These are phyloP conservation scores for Leucocoprinus sp. DNA, from an alignment of 768 basidiomycete species.

Conservation along the genomic window DNA sequence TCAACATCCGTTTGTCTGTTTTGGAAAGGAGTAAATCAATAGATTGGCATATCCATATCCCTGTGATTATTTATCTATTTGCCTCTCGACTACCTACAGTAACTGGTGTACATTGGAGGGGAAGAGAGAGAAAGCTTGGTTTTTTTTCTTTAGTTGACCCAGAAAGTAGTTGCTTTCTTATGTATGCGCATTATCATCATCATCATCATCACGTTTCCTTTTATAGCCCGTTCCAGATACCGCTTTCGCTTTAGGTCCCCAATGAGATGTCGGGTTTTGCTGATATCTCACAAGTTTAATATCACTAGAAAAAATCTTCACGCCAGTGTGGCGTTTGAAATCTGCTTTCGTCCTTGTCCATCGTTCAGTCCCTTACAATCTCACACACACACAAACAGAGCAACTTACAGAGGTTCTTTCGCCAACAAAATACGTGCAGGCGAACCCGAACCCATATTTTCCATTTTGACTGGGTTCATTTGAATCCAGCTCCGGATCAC, in stretches of 20 bases:
- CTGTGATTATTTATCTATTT: too few species aligned
- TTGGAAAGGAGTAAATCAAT: slow-evolving; percentile 20
- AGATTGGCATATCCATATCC: too few species aligned
- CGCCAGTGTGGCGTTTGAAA: slow-evolving; percentile 67
- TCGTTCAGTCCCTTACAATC: slow-evolving; percentile 33
- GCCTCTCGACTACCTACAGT: too few species aligned
- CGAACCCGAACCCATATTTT: slow-evolving; percentile 69
- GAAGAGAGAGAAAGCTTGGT: too few species aligned
- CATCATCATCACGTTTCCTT: slow-evolving; percentile 3
- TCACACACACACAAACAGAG: background rate
- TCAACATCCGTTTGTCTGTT: slow-evolving; percentile 65
- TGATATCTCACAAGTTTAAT: slow-evolving; percentile 85
- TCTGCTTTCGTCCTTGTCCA: too few species aligned
- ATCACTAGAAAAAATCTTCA: slow-evolving; percentile 49
- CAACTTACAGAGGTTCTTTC: slow-evolving; percentile 53
- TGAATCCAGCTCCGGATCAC: slow-evolving; percentile 83
- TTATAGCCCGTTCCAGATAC: slow-evolving; percentile 5
- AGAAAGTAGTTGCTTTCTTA: too few species aligned
- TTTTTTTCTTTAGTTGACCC: slow-evolving; percentile 17
- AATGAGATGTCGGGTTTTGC: slow-evolving; percentile 82
- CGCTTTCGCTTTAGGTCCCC: slow-evolving; percentile 82
- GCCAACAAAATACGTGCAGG: slow-evolving; percentile 63
- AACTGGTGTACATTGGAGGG: too few species aligned
- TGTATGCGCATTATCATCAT: too few species aligned
- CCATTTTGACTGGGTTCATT: slow-evolving; percentile 71